Percentiles rank a stretch among this genome's conserved stretches.
Conservation (phyloP, 139 green algal genomes). For the Haematococcus sp. region DNA sequence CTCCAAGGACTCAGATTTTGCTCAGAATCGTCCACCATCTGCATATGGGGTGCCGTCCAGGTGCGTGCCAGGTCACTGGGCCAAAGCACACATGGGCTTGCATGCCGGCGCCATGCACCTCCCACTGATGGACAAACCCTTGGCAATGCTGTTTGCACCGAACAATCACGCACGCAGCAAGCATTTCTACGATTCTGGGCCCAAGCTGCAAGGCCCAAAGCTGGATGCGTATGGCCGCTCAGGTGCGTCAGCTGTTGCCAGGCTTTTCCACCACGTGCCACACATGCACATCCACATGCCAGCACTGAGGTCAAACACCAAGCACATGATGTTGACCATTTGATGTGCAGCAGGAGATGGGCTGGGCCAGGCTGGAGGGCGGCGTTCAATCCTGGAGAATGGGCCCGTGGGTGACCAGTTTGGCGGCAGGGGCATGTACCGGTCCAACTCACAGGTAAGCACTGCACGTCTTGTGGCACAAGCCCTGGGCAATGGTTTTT, state of each 20-base stretch:
- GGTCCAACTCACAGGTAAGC: too few relatives aligned
- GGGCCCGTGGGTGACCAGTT: too few relatives aligned
- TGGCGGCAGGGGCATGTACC: too few relatives aligned
- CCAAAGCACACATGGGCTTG: not conserved
- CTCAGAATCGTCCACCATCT: constrained; percentile 25
- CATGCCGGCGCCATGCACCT: too few relatives aligned
- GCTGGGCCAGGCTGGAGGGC: not conserved
- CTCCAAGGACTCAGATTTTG: constrained; percentile 15
- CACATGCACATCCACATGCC: not conserved
- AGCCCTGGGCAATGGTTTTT: too few relatives aligned
- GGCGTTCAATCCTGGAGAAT: too few relatives aligned
- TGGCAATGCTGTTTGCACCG: too few relatives aligned
- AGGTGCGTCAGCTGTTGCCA: not conserved
- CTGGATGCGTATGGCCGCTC: constrained; percentile 17
- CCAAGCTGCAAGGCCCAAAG: constrained; percentile 29
- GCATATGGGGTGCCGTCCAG: constrained; percentile 16
- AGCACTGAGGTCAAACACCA: not conserved
- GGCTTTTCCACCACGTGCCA: too few relatives aligned
- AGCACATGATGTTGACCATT: too few relatives aligned
- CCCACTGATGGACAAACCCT: too few relatives aligned
- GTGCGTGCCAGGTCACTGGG: not conserved
- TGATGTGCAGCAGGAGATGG: constrained; percentile 5
- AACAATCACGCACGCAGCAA: constrained; percentile 13
- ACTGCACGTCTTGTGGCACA: too few relatives aligned
- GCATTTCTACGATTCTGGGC: constrained; percentile 22